phyloP scores from a whole-genome alignment of 805 yeast species.

The Hyphopichia homilentoma region DNA sequence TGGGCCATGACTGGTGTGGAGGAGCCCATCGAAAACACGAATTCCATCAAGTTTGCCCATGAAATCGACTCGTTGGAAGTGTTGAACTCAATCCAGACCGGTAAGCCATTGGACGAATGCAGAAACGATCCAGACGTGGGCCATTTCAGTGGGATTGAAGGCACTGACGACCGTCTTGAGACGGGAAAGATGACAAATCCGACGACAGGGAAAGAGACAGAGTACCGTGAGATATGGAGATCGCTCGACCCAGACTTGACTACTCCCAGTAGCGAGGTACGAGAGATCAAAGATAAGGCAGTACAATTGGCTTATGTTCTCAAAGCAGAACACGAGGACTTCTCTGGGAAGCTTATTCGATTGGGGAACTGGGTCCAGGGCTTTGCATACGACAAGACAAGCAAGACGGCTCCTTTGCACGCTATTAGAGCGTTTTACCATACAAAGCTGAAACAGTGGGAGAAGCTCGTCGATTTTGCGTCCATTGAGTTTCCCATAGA shows the following conservation, averaged over 20 bases:
- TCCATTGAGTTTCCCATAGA: conserved; percentile 20
- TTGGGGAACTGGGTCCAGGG: conserved; percentile 56
- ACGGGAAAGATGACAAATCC: conserved; percentile 48
- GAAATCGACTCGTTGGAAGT: conserved; percentile 41
- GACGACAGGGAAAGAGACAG: conserved; percentile 35
- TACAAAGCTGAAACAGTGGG: conserved; percentile 14
- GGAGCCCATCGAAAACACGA: conserved; percentile 30
- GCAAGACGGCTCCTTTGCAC: conserved; percentile 19
- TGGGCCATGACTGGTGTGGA: conserved; percentile 58
- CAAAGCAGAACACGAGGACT: conserved; percentile 11
- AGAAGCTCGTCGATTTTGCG: conserved; percentile 24
- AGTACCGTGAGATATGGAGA: conserved; percentile 55
- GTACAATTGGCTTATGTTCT: conserved; percentile 12
- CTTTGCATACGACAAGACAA: conserved; percentile 26
- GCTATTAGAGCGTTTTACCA: conserved; percentile 21
- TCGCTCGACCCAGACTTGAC: conserved; percentile 39
- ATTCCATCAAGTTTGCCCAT: conserved; percentile 37
- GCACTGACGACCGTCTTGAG: conserved; percentile 43
- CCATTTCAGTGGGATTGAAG: conserved; percentile 33
- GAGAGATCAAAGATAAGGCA: conserved; percentile 12
- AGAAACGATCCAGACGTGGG: conserved; percentile 42
- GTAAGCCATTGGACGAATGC: conserved; percentile 27
- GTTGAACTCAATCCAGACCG: conserved; percentile 20
- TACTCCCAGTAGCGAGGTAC: conserved; percentile 22
- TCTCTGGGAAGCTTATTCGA: conserved; percentile 42